Base-by-base conservation (phyloP, 768 basidiomycete genomes). In the Nidularia sp. region DNA sequence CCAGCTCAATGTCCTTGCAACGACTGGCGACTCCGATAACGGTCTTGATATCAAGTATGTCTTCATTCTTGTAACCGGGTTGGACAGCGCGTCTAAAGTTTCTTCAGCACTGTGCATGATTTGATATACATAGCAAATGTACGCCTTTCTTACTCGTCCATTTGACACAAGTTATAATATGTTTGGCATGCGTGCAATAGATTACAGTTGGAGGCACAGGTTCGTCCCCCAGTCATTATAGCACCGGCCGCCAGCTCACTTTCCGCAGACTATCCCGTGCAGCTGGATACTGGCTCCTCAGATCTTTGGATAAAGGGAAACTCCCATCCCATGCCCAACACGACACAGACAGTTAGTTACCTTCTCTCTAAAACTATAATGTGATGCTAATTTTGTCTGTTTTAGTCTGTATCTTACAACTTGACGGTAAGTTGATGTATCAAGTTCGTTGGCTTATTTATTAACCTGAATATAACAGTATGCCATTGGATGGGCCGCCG, bases 201-300 rank as follows among this genome's bases (percentile, higher is more conserved):
- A 71, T 92, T 57, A 83, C 83, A 50, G 67, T 91, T 46, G 90
- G 80, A 54, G 81, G 78, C 49, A 68, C 62, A 52, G 70, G 88
- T 90, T 47, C 56, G 80, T 68, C 18, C n/a, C 41, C 22, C 34
- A 7, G 13, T 45, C 25, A 45, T 50, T 34, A 6, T 45, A 18
- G 29, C 13, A 10, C 29, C 25, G 34, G 33, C 32, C 41, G 49
- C 47, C 29, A 34, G 49, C 48, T 22, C 32, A 48, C 31, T 42
- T 56, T 31, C 29, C 45, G 1, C 55, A 92, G 90, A 74, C 12
- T 89, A 86, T 65, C 69, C 77, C 47, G 80, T 91, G 10, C 91
- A 93, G 65, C 71, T 93, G 46, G 91, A 93, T 68, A 91, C 90
- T 1, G 91, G 91, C 55, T 92, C 90, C 7, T 87, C 81, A 56